Evolutionary conservation across 371 early-diverging fungal genomes (phyloP).

Genomic region (Blakeslea trispora): DNA sequence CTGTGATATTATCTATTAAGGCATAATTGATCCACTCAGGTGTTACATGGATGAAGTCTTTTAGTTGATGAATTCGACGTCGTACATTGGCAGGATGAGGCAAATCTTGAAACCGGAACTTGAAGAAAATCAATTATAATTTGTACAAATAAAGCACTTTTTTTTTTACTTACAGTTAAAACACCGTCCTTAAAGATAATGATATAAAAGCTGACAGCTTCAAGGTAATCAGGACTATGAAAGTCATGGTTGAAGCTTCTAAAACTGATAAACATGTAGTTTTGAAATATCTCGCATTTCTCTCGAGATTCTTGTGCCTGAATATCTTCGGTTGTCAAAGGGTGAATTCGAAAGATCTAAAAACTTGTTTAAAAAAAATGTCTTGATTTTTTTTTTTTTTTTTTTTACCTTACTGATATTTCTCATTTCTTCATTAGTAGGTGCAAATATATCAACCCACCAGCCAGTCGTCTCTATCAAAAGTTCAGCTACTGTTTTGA

Average conservation of each 20-base stretch:
- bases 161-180: constrained; percentile 50
- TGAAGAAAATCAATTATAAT: not conserved
- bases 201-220: constrained; percentile 84
- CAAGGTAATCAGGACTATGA: constrained; percentile 70
- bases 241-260: constrained; percentile 75
- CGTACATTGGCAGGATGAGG: constrained; percentile 66
- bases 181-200: constrained; percentile 72
- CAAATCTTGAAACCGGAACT: constrained; percentile 66
- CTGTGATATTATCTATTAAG: constrained; percentile 84
- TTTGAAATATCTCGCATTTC: constrained; percentile 89
- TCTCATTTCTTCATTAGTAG: constrained; percentile 81
- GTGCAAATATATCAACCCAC: constrained; percentile 88
- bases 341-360: constrained; percentile 71
- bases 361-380: too few species aligned
- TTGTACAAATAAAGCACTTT: not conserved
- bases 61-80: constrained; percentile 62
- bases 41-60: constrained; percentile 63
- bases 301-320: constrained; percentile 89
- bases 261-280: constrained; percentile 92
- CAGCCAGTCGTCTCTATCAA: constrained; percentile 61
- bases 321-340: constrained; percentile 92
- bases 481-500: constrained; percentile 30
- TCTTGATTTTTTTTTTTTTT: too few species aligned
- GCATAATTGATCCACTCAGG: constrained; percentile 93
- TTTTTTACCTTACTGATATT: constrained; percentile 60